phyloP scores from a whole-genome alignment of 179 eudicot genomes.

The Beta corolliflora region DNA sequence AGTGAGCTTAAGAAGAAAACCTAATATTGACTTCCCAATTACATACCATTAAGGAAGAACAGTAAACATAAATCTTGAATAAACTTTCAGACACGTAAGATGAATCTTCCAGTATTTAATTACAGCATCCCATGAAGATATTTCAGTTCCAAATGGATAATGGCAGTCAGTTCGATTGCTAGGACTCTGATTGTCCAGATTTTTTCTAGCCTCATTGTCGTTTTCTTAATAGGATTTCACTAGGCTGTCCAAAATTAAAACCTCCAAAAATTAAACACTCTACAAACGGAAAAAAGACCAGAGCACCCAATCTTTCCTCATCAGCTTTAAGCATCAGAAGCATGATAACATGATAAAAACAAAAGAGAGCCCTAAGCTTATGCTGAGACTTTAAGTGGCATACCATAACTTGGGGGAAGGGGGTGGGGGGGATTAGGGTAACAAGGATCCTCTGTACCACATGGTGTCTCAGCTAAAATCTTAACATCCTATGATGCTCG shows the following conservation, averaged over 20 bases:
- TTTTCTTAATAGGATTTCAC: background rate
- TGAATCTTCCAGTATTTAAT: background rate
- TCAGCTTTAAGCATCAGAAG: too few relatives aligned
- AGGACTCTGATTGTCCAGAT: background rate
- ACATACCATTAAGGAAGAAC: background rate
- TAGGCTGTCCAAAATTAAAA: background rate
- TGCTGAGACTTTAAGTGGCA: too few relatives aligned
- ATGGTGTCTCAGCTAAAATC: too few relatives aligned
- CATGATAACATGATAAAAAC: too few relatives aligned
- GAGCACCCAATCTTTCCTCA: background rate
- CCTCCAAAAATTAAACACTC: background rate
- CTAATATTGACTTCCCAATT: background rate
- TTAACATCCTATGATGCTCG: too few relatives aligned
- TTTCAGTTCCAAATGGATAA: background rate
- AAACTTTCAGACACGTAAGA: background rate
- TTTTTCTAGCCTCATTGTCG: too few relatives aligned
- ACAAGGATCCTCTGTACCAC: too few relatives aligned
- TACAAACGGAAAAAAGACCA: background rate
- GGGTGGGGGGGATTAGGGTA: too few relatives aligned
- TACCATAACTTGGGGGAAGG: too few relatives aligned
- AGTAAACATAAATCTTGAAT: background rate
- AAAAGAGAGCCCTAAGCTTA: too few relatives aligned
- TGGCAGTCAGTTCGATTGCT: background rate
- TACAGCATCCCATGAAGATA: background rate
- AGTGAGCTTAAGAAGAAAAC: constrained; percentile 15